These are phyloP conservation scores for Colletotrichum sp. DNA, from an alignment of 2,329 filamentous ascomycete species.

Conservation along the genomic window DNA sequence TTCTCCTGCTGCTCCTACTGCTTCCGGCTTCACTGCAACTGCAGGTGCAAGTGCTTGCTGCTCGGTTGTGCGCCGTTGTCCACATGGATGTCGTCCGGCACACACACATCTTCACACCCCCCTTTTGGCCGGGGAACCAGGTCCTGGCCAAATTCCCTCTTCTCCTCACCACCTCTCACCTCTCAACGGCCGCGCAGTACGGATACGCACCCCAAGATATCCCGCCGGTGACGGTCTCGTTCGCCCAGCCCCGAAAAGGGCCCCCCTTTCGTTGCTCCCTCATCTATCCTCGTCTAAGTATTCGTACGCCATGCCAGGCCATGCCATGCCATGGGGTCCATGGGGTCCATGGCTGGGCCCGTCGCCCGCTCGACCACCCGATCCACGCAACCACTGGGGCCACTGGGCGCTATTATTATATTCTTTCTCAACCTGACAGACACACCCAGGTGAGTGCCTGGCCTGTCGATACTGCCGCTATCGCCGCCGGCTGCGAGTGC, in stretches of 20 bases:
- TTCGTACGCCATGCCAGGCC: not conserved
- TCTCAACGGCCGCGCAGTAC: not conserved
- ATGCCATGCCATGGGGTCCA: not conserved
- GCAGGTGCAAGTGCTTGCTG: not conserved
- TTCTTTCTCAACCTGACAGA: not conserved
- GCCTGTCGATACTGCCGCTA: constrained; percentile 3
- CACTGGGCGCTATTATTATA: constrained; percentile 18
- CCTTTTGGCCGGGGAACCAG: constrained; percentile 7
- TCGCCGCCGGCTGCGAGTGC: constrained; percentile 13
- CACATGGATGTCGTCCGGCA: constrained; percentile 1
- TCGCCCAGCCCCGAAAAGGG: not conserved
- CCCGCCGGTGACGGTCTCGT: not conserved
- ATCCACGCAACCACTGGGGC: not conserved
- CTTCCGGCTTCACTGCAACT: constrained; percentile 15
- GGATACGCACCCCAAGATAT: not conserved
- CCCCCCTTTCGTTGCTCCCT: not conserved
- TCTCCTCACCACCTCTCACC: not conserved
- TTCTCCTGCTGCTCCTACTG: not conserved
- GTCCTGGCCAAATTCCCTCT: not conserved
- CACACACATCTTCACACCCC: not conserved
- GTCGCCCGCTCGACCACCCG: constrained; percentile 2
- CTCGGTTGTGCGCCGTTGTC: constrained; percentile 10
- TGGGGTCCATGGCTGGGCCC: constrained; percentile 2
- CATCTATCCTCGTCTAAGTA: not conserved
- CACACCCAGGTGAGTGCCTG: not conserved